A percentile compares a stretch with the other conserved stretches of the same genome.
These are phyloP conservation scores for Wallacemonas sp. DNA, from an alignment of 208 protist species.

Conservation along the genomic window DNA sequence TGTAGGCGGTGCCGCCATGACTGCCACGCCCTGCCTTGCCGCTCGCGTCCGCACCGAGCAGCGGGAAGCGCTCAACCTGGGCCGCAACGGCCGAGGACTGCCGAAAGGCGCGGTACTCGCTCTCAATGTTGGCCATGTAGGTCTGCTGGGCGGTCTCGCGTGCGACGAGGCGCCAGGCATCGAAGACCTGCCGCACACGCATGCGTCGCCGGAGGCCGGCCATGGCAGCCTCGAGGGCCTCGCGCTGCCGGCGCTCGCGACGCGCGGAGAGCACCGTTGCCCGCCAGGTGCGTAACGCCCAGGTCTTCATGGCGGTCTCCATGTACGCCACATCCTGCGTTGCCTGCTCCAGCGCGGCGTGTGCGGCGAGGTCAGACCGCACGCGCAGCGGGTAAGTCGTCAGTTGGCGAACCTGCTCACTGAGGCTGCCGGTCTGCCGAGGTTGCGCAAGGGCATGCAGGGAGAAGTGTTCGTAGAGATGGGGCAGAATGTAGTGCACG, in stretches of 20 bases:
- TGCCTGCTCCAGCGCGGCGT: slow-evolving; percentile 25
- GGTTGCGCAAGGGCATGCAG: slow-evolving; percentile 36
- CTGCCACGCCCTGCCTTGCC: background rate
- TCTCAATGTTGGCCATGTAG: slow-evolving; percentile 34
- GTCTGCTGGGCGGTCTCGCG: slow-evolving; percentile 24
- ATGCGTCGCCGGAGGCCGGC: slow-evolving; percentile 24
- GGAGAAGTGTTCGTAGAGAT: slow-evolving; percentile 72
- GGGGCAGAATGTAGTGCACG: slow-evolving; percentile 65
- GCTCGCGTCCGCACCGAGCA: slow-evolving; percentile 1
- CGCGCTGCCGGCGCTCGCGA: slow-evolving; percentile 3
- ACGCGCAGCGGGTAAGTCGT: slow-evolving; percentile 47
- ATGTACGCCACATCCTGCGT: slow-evolving; percentile 64
- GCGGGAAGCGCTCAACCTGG: slow-evolving; percentile 28
- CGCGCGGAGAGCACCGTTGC: slow-evolving; percentile 16
- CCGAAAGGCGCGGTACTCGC: slow-evolving; percentile 55
- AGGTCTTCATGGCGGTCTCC: slow-evolving; percentile 58
- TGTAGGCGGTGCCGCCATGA: background rate
- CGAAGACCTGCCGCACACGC: slow-evolving; percentile 40
- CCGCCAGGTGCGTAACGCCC: slow-evolving; percentile 74
- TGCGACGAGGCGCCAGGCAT: slow-evolving; percentile 45
- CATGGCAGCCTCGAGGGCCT: slow-evolving; percentile 9
- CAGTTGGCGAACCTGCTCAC: slow-evolving; percentile 75
- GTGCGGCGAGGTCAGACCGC: slow-evolving; percentile 21
- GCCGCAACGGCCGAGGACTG: slow-evolving; percentile 32
- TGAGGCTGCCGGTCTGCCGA: slow-evolving; percentile 38